Base-by-base conservation (phyloP, 805 yeast genomes). In the Candida ovalis region DNA sequence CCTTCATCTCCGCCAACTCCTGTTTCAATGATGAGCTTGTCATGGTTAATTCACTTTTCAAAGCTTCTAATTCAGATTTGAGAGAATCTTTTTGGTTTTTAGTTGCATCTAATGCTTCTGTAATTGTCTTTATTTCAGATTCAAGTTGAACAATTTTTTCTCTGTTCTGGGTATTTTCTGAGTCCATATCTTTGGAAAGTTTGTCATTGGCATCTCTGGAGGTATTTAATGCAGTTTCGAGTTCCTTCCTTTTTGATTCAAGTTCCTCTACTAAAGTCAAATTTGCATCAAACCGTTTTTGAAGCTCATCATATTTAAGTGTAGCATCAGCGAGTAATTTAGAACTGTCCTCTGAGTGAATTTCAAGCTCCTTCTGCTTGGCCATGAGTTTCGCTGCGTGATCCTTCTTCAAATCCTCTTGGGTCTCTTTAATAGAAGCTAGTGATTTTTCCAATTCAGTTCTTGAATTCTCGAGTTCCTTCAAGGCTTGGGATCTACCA, bases 21-120 rank as follows among this genome's bases (percentile, higher is more conserved):
- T 53, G 55, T 40, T 63, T 65, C 35, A 51, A 45, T 4, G 58
- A 62, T n/a, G 60, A 52, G 40, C 65, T 67, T 4, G 62, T 59
- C 0, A 56, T 48, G 23, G 66, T 69, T 21, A 51, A 10, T 27
- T 35, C 40, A 22, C 30, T 28, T 24, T 45, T 46, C 33, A 36
- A 23, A 18, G 38, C 27, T 18, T 32, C 25, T 7, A 52, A 44
- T 23, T 56, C 54, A 3, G 15, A 30, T 12, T 39, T n/a, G 3
- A n/a, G 10, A 9, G 2, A 13, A 5, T 39, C 19, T 9, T 24
- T 24, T n/a, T 17, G 18, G 10, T 23, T 13, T n/a, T 23, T 39
- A 19, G 30, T 15, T 6, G 15, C 19, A 3, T 24, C 19, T 18
- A 39, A 24, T 3, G 19, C 22, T 23, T 39, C 12, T 4, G 17